phyloP scores from a whole-genome alignment of 441 rosid species.

The Adansonia madagascariensis region DNA sequence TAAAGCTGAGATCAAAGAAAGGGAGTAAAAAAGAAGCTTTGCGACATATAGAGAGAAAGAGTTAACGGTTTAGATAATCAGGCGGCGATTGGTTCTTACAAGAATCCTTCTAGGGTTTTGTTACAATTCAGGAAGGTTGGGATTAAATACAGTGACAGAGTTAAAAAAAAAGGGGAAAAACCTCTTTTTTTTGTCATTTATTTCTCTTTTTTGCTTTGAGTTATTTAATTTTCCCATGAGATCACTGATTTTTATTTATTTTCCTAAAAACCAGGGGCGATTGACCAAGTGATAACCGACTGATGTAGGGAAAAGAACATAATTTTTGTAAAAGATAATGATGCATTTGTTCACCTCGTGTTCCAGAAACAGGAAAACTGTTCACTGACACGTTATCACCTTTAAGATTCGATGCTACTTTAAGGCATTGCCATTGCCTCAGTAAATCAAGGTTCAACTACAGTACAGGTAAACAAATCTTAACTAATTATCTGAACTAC shows the following conservation, averaged over 20 bases:
- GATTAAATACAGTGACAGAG: slow-evolving; percentile 39
- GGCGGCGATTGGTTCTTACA: slow-evolving; percentile 77
- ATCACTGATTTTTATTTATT: neutral
- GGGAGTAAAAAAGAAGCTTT: neutral
- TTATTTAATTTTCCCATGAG: neutral
- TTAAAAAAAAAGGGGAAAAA: neutral
- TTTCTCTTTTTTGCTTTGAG: neutral
- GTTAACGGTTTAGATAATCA: slow-evolving; percentile 52
- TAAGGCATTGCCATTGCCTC: neutral
- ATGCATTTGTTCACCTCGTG: slow-evolving; percentile 34
- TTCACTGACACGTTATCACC: slow-evolving; percentile 41
- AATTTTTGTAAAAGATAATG: slow-evolving; percentile 25
- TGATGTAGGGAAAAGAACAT: slow-evolving; percentile 23
- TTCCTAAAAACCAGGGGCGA: slow-evolving; percentile 35
- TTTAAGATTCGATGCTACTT: slow-evolving; percentile 32
- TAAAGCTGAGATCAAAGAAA: slow-evolving; percentile 26
- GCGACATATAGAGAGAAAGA: slow-evolving; percentile 29
- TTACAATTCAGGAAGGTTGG: slow-evolving; percentile 33
- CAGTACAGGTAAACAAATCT: slow-evolving; percentile 11
- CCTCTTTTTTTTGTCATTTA: neutral
- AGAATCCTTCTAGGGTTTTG: slow-evolving; percentile 89
- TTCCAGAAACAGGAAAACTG: slow-evolving; percentile 36
- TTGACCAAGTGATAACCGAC: slow-evolving; percentile 56
- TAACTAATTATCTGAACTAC: slow-evolving; percentile 11
- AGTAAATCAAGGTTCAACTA: neutral